Evolutionary conservation across 1,284 basidiomycete species (phyloP).

Genomic region (Leccinum fallax): DNA sequence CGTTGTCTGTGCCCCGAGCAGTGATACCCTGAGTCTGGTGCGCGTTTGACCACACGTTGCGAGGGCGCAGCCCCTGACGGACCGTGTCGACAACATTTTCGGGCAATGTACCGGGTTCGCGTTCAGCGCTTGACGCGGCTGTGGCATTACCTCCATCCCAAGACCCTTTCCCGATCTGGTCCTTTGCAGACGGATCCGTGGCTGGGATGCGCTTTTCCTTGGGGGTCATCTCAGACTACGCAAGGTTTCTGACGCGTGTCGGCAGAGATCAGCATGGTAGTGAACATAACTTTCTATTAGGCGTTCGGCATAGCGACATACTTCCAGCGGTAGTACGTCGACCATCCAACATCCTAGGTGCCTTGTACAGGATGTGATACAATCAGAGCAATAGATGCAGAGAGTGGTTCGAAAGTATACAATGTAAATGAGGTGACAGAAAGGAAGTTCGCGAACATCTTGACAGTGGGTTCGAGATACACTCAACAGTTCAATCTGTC

Average conservation of each 20-base stretch:
- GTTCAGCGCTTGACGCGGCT: too few species aligned
- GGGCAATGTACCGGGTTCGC: too few species aligned
- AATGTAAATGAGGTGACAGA: neutral
- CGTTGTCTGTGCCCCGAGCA: too few species aligned
- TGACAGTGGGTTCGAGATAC: neutral
- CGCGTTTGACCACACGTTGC: too few species aligned
- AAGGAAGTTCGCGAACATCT: neutral
- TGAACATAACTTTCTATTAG: neutral
- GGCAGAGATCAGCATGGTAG: neutral
- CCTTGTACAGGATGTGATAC: neutral
- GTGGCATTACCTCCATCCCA: too few species aligned
- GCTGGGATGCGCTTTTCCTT: too few species aligned
- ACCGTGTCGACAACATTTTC: too few species aligned
- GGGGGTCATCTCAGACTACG: too few species aligned
- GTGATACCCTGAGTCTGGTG: too few species aligned
- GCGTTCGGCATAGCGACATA: neutral
- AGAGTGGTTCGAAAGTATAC: neutral
- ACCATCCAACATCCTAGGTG: neutral
- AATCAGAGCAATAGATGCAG: neutral
- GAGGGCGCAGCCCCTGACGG: too few species aligned
- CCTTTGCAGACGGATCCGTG: neutral
- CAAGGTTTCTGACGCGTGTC: neutral
- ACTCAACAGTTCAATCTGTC: constrained; percentile 21
- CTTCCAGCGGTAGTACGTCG: neutral
- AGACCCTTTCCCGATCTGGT: neutral